Evolutionary conservation across 2,329 filamentous ascomycete genomes (phyloP), one percentile per base, ranked within the genome.

Genomic region (Kalmusia sp.): DNA sequence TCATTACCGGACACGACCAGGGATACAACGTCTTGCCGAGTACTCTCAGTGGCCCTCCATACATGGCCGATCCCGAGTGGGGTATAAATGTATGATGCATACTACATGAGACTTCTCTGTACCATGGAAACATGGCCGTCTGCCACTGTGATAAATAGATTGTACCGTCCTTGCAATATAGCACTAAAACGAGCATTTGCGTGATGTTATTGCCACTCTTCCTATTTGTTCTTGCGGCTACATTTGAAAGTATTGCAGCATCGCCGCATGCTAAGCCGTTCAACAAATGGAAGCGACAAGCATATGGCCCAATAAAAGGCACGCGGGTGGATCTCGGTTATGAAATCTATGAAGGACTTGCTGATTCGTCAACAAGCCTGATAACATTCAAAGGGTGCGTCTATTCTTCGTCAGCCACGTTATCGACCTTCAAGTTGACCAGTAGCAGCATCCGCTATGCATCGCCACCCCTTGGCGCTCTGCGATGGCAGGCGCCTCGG

Each of bases 341-440:
- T 47, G 56, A 28, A 17, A 39, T 65, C 3, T 68, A 68, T 15
- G 22, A 59, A 33, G 66, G 66, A 8, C 34, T 49, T n/a, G 31
- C 34, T 2, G 64, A 67, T 22, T 19, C 52, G 2, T 56, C 55
- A 0, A 61, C 59, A 1, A 49, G 52, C 1, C 28, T 70, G 11
- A 64, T 62, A 15, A 56, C 50, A 4, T 69, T 56, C 33, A 65
- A 60, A 61, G 65, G 65, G 63, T 66, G 38, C n/a, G 54, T 33
- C n/a, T 12, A 2, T 8, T 33, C 15, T 9, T 35, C 2, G 1
- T 33, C 30, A 5, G 22, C 1, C n/a, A 3, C 7, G 37, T 12
- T 11, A 14, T 21, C 6, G 0, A 49, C 11, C 28, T 12, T 21
- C 2, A 7, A 11, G 24, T 49, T 56, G 15, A 52, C 21, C 6